Base-by-base conservation (phyloP, 352 stramenopile species). In the Phytophthora pistaciae region DNA sequence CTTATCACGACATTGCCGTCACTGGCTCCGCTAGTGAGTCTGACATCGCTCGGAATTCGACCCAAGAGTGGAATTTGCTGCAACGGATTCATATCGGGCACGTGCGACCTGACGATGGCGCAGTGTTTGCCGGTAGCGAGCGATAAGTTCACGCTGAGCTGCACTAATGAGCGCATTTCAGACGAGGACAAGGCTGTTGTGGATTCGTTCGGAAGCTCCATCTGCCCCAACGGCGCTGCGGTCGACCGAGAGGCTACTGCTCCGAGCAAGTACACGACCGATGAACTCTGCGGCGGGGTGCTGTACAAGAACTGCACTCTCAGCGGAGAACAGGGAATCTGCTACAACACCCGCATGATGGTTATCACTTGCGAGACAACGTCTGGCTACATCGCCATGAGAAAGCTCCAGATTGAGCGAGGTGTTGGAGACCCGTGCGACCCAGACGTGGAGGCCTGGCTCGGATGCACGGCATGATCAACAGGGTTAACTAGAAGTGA, bases 311-410 rank as follows among this genome's bases (percentile, higher is more conserved):
- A 80, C 23, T 82, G 75, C 48, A 50, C 48, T 13, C 49, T 77
- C 25, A 53, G 33, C 16, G 69, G 66, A 20, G 14, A 9, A 2
- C 61, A 68, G 9, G 75, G 75, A 0, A 82, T 82, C 1, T 80
- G 75, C 59, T 80, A 59, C 61, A 82, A 79, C 31, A 70, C 53
- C 18, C 68, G 64, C 5, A 72, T 78, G 68, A 68, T 74, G 48
- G 68, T 80, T 11, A 56, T 78, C 14, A 68, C 56, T 7, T 82
- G 71, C 44, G 72, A 74, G 27, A 66, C 59, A 0, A 52, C 64
- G 0, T 38, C 70, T 0, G 42, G 50, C 13, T 77, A 70, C 27
- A 53, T 72, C n/a, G 23, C 11, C 1, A 75, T 75, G 75, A 60
- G 67, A 20, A 53, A 67, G 10, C 56, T 79, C 21, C 75, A 79